Conservation (phyloP, 805 yeast genomes). For the Hemisphaericaspora nanyangensis region DNA sequence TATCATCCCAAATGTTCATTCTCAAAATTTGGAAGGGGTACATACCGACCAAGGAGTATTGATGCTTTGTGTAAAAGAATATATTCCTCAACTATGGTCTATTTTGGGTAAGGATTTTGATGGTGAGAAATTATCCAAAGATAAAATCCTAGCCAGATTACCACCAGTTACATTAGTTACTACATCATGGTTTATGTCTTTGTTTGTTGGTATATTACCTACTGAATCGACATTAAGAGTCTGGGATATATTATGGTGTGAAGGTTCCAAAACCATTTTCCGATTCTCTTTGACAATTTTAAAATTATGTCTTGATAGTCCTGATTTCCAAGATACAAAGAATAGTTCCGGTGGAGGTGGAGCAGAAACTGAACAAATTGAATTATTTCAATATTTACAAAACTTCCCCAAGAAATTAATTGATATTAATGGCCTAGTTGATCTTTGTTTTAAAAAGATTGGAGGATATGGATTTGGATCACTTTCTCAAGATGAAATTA, state of each 20-base stretch:
- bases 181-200: constrained; percentile 97
- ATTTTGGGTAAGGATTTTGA: constrained; percentile 39
- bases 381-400: constrained; percentile 79
- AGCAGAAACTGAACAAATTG: constrained; percentile 39
- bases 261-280: constrained; percentile 83
- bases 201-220: constrained; percentile 88
- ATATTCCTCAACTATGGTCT: constrained; percentile 78
- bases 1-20: constrained; percentile 88
- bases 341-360: constrained; percentile 13
- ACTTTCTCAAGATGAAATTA: constrained; percentile 77
- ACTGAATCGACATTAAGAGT: constrained; percentile 82
- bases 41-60: constrained; percentile 92
- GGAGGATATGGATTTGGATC: constrained; percentile 65
- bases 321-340: constrained; percentile 42
- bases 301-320: constrained; percentile 61
- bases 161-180: constrained; percentile 94
- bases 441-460: constrained; percentile 69
- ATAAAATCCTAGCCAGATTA: constrained; percentile 60
- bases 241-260: constrained; percentile 95
- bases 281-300: constrained; percentile 78
- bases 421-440: constrained; percentile 68
- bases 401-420: constrained; percentile 68
- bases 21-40: constrained; percentile 86
- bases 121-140: constrained; percentile 37
- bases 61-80: constrained; percentile 80